Base-by-base conservation (phyloP, 768 basidiomycete genomes). In the Boletus edulis region DNA sequence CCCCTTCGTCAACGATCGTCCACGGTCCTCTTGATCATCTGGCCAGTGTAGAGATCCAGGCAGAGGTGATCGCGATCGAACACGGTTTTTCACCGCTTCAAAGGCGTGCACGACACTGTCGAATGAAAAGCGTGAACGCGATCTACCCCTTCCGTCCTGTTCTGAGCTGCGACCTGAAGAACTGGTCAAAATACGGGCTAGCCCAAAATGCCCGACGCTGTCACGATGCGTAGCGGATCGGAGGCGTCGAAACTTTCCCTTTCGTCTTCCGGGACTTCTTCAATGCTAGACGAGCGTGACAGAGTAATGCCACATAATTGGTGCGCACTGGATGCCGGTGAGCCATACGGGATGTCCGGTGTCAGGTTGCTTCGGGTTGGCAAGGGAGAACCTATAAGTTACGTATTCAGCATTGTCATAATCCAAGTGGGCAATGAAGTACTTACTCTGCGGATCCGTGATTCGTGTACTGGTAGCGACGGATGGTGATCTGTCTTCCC, bases 61-160 rank as follows among this genome's bases (percentile, higher is more conserved):
- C 13, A 45, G 68, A 11, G 76, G 74, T 0, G 84, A 82, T 24
- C 67, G 71, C 5, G 83, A 80, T 29, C 81, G 76, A 34, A 85
- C 76, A 8, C 67, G 71, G 27, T 75, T 69, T 51, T 70, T 73
- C 44, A 75, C 68, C 11, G 70, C 81, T 46, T 78, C 80, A 20
- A 84, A 61, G 22, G 72, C 74, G 51, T 75, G 80, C 2, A 82
- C 78, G 29, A 85, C 76, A 8, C 75, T 76, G 13, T 79, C 74
- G 8, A 87, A 68, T 44, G 76, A 81, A 63, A 85, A 85, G 6
- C 80, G 77, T 18, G 81, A 77, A 52, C 63, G 64, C 48, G 65
- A 76, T 57, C 68, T 64, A 17, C 75, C 72, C n/a, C 75, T 68
- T 32, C 38, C 20, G 15, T 59, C 64, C n/a, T 62, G 67, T 17